Base-by-base conservation (phyloP, 371 early-diverging fungal genomes). In the Choanephora cucurbitarum region DNA sequence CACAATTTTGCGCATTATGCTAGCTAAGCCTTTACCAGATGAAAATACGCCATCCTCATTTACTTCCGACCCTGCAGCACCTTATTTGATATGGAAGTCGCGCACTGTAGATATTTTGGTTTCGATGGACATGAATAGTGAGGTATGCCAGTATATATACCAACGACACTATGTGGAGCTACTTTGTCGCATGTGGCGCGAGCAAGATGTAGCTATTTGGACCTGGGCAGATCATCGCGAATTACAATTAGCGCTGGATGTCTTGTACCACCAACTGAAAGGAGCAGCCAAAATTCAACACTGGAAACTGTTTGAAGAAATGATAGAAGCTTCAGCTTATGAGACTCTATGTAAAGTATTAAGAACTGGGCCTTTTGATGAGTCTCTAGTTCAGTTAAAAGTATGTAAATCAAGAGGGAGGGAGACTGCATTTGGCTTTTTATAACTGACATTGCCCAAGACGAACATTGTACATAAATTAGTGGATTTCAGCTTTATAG, bases 401-500 rank as follows among this genome's bases (percentile, higher is more conserved):
- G 75, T 72, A 68, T 52, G 39, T 46, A 42, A 5, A 18, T 46
- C n/a, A n/a, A n/a, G n/a, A 28, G 28, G 28, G 7, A 28, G 7
- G 7, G 7, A 28, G 7, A 28, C 7, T 5, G 7, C 28, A 3
- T 28, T 5, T 32, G 44, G n/a, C 8, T 13, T 71, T 22, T 66
- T 71, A 19, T 24, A 13, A 15, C 37, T 40, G 13, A 47, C 28
- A 3, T 49, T 11, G 18, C 46, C 5, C n/a, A 65, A 84, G 83
- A 65, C 64, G 37, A 68, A 79, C 7, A 63, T 83, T 21, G 69
- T 80, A 9, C 62, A 74, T 6, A 52, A 64, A 34, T 52, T 81
- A 34, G 75, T 69, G 17, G 76, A 80, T 39, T 45, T 83, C 9
- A 73, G 57, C 3, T 81, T 75, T 64, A 69, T 80, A 21, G 85